Conservation (phyloP, 768 basidiomycete species). For the Kwoniella sp. region DNA sequence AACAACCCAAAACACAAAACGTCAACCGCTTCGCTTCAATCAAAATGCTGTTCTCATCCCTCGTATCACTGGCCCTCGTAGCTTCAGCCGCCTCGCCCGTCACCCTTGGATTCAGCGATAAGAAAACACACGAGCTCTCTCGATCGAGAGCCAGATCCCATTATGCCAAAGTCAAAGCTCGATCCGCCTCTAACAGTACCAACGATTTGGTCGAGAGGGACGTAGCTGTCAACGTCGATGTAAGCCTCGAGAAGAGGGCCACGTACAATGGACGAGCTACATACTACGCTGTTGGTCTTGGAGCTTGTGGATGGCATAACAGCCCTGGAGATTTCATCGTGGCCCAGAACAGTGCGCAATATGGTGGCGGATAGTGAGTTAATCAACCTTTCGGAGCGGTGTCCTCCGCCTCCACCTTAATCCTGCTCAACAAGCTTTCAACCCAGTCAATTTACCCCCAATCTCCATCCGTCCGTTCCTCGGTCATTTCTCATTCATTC, state of each 20-base stretch:
- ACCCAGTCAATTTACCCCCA: no score
- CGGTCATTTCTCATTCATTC: background rate
- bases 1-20: no score
- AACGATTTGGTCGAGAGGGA: constrained; percentile 1
- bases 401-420: no score
- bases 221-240: constrained; percentile 3
- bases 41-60: constrained; percentile 19
- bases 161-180: constrained; percentile 11
- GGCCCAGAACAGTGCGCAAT: constrained; percentile 59
- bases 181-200: background rate
- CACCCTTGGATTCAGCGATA: constrained; percentile 31
- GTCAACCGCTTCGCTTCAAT: no score
- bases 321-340: constrained; percentile 57
- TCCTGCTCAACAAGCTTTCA: no score
- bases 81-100: constrained; percentile 18
- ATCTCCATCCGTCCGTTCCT: constrained; percentile 1
- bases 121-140: constrained; percentile 25
- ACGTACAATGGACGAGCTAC: constrained; percentile 52
- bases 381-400: background rate
- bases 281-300: constrained; percentile 59
- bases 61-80: constrained; percentile 24
- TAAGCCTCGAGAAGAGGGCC: constrained; percentile 28
- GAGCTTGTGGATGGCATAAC: constrained; percentile 58
- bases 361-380: constrained; percentile 56
- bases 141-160: constrained; percentile 24